A percentile compares a stretch with the other conserved stretches of the same genome.
Conservation (phyloP, 371 early-diverging fungal genomes). For the Mycotypha africana region DNA sequence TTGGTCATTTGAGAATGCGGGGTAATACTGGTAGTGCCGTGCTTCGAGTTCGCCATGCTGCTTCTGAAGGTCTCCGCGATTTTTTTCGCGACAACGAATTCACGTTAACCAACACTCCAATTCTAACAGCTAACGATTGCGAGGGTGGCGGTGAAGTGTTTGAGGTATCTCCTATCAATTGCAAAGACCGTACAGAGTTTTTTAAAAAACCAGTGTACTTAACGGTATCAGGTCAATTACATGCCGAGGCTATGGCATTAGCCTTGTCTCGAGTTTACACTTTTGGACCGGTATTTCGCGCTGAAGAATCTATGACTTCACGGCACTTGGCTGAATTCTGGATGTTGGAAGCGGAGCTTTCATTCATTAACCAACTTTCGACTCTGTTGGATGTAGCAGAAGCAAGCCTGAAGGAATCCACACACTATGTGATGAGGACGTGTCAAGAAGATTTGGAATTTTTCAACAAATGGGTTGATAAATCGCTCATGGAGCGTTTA, state of each 20-base stretch:
- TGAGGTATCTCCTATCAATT: conserved; percentile 32
- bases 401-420: conserved; percentile 45
- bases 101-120: conserved; percentile 77
- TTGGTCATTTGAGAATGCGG: conserved; percentile 75
- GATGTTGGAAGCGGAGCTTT: conserved; percentile 92
- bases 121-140: conserved; percentile 85
- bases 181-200: conserved; percentile 50
- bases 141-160: conserved; percentile 95
- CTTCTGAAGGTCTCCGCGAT: conserved; percentile 61
- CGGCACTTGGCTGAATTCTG: conserved; percentile 93
- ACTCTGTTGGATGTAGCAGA: conserved; percentile 57
- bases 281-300: conserved; percentile 84
- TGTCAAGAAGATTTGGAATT: conserved; percentile 52
- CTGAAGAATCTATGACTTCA: conserved; percentile 79
- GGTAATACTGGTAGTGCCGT: conserved; percentile 73
- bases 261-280: conserved; percentile 83
- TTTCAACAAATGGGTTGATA: conserved; percentile 51
- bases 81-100: conserved; percentile 77
- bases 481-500: conserved; percentile 32
- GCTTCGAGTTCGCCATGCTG: conserved; percentile 63
- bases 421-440: conserved; percentile 40
- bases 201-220: conserved; percentile 74
- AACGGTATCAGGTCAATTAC: conserved; percentile 89
- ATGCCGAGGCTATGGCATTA: conserved; percentile 75
- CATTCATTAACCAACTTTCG: conserved; percentile 59